Evolutionary conservation across 108 stramenopile species (phyloP).

Genomic region (Nitzschia palea): DNA sequence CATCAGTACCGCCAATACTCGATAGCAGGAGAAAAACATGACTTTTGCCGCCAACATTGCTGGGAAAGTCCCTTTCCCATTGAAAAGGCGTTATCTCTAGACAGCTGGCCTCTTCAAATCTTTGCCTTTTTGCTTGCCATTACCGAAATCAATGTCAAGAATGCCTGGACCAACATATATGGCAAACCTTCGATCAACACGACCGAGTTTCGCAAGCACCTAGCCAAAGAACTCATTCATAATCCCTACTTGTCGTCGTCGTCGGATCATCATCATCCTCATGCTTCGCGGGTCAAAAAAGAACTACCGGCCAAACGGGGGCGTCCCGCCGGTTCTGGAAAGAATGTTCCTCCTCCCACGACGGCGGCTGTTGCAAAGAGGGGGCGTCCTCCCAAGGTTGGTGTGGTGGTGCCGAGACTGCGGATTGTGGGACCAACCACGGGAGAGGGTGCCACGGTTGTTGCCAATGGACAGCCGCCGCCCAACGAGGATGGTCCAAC

Average conservation of each 20-base stretch:
- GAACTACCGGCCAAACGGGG: too few species aligned
- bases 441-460: too few species aligned
- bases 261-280: too few species aligned
- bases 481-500: too few species aligned
- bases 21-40: slow-evolving; percentile 18
- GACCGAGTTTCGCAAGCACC: background rate
- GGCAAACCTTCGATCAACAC: background rate
- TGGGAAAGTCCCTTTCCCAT: slow-evolving; percentile 10
- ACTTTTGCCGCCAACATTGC: background rate
- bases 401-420: too few species aligned
- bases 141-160: slow-evolving; percentile 20
- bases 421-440: too few species aligned
- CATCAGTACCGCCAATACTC: slow-evolving; percentile 14
- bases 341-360: too few species aligned
- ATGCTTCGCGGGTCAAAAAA: too few species aligned
- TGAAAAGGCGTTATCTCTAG: slow-evolving; percentile 15
- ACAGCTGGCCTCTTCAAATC: slow-evolving; percentile 20
- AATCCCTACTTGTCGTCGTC: background rate
- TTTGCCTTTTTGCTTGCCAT: slow-evolving; percentile 32
- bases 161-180: background rate
- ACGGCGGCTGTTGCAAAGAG: too few species aligned
- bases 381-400: too few species aligned
- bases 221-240: background rate
- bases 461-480: too few species aligned
- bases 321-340: too few species aligned